These are phyloP conservation scores for Mycena crocata DNA, from an alignment of 768 basidiomycete genomes.

Conservation along the genomic window DNA sequence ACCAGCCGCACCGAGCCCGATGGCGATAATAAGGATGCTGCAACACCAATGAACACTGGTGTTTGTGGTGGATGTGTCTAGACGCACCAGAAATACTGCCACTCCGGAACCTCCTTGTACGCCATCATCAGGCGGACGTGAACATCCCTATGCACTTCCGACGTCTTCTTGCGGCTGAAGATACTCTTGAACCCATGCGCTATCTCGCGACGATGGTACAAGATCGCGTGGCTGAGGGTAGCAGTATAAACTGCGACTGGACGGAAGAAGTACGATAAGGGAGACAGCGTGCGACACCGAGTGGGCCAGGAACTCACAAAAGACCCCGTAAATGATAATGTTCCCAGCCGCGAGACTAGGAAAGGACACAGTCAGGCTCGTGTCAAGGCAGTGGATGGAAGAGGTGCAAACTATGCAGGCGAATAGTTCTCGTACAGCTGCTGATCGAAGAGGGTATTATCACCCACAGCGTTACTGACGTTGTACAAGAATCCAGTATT, in stretches of 20 bases:
- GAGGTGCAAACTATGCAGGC: constrained; percentile 44
- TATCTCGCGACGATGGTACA: constrained; percentile 57
- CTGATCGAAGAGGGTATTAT: constrained; percentile 44
- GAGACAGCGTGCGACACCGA: constrained; percentile 49
- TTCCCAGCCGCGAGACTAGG: constrained; percentile 31
- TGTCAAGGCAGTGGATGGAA: not conserved
- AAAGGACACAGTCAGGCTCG: not conserved
- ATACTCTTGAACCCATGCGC: constrained; percentile 33
- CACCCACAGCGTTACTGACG: constrained; percentile 51
- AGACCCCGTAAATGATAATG: constrained; percentile 46
- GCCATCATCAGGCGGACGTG: constrained; percentile 55
- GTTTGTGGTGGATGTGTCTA: too few relatives aligned
- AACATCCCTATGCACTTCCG: constrained; percentile 48
- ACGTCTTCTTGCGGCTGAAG: constrained; percentile 43
- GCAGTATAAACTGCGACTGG: constrained; percentile 43
- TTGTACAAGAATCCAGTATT: constrained; percentile 55
- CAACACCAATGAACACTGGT: too few relatives aligned
- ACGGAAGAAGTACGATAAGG: not conserved
- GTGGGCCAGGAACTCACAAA: constrained; percentile 14
- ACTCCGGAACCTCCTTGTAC: constrained; percentile 54
- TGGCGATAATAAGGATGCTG: constrained; percentile 39
- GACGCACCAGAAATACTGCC: constrained; percentile 50
- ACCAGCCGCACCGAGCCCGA: constrained; percentile 43
- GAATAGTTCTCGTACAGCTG: constrained; percentile 50
- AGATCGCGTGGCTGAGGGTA: constrained; percentile 51